phyloP scores from a whole-genome alignment of 2,329 filamentous ascomycete species.

The Cladosporium sp. region DNA sequence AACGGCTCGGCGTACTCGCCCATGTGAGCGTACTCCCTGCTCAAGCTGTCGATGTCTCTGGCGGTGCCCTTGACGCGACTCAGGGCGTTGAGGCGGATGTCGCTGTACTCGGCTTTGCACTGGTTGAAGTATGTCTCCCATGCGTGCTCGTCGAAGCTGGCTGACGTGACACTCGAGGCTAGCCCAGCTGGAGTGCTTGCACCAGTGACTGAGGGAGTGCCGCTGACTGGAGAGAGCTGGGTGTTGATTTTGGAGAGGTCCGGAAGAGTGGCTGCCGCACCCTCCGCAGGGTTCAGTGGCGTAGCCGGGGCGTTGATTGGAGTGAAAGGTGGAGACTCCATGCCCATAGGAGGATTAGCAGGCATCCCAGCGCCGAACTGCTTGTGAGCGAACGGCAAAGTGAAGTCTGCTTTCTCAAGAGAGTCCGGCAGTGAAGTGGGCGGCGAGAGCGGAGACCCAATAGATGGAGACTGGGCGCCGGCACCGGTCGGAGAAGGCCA shows the following conservation, averaged over 20 bases:
- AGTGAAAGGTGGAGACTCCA: constrained; percentile 39
- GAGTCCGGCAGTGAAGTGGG: constrained; percentile 15
- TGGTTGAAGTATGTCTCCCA: constrained; percentile 36
- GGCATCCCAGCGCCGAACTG: background rate
- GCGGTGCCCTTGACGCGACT: constrained; percentile 46
- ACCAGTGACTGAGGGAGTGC: constrained; percentile 22
- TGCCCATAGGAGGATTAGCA: constrained; percentile 24
- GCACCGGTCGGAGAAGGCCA: constrained; percentile 25
- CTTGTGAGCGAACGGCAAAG: constrained; percentile 11
- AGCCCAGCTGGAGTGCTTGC: constrained; percentile 20
- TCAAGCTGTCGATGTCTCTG: constrained; percentile 32
- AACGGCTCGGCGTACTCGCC: constrained; percentile 15
- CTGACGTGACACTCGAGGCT: constrained; percentile 11
- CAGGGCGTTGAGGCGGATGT: constrained; percentile 44
- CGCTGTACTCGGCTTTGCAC: constrained; percentile 36
- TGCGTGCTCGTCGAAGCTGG: constrained; percentile 33
- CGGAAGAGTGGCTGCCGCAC: constrained; percentile 17
- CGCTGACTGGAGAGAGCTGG: constrained; percentile 25
- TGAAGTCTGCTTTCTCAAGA: constrained; percentile 13
- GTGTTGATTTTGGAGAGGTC: constrained; percentile 27
- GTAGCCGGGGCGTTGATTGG: constrained; percentile 30
- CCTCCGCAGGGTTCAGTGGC: constrained; percentile 23
- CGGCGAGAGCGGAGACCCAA: constrained; percentile 26
- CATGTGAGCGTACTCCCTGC: constrained; percentile 26
- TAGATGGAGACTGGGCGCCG: constrained; percentile 23